Evolutionary conservation across 2,329 filamentous ascomycete genomes (phyloP), one percentile per base, ranked within the genome.

Genomic region (Aspergillus aculeatinus): DNA sequence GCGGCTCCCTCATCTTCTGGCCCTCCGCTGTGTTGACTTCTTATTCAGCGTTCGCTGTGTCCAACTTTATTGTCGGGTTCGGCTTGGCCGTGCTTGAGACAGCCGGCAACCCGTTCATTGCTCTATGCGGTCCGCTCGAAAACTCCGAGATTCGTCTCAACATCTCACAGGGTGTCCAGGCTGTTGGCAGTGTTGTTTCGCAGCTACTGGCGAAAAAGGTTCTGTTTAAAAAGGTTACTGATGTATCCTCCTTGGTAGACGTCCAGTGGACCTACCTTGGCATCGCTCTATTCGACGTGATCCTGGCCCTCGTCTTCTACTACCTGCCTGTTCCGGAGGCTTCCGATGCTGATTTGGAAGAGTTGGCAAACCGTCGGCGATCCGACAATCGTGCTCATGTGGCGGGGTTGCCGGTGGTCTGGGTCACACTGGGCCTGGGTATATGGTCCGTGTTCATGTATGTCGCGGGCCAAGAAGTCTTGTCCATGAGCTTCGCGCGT

Each of bases 231-330:
- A 70, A 73, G n/a, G 75, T 79, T 2, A 70, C 70, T 4, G 75
- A 82, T 58, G 81, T 82, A 0, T 76, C 80, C 0, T 82, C 79
- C 10, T 70, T 88, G 27, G 82, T 87, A 58, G 80, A 85, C 57
- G 84, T 87, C 1, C 86, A 88, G 68, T 88, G 85, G 85, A 82
- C 85, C 0, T 88, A 88, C 61, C 80, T 88, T 2, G 86, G 84
- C 7, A 87, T 88, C 59, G 80, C 84, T 1, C 77, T 88, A 12
- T 86, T 87, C 65, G 85, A 83, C 29, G 78, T 87, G 51, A 71
- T 82, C 3, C 76, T 88, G 12, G 85, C 85, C 1, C 76, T 87
- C 10, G 78, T 79, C 2, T 87, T 86, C 70, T 86, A 83, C 68
- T 87, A 87, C 64, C 74, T 87, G 1, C 85, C 85, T 2, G 76